Base-by-base conservation (phyloP, 2,329 filamentous ascomycete genomes). In the Colletotrichum sp. region DNA sequence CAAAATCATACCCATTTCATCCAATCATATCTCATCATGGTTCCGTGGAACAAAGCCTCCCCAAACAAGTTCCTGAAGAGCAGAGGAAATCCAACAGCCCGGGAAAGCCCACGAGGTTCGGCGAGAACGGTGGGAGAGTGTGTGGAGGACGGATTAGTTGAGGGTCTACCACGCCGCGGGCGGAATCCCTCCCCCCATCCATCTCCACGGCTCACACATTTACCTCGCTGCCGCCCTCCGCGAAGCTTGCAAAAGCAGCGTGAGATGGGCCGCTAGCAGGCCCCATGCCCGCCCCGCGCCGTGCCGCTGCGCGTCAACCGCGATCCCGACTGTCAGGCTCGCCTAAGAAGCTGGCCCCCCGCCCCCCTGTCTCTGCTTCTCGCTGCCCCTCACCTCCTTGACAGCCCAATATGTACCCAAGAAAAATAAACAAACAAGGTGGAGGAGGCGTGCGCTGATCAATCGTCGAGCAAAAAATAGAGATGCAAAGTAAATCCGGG, bases 11-110 rank as follows among this genome's bases (percentile, higher is more conserved):
- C 81, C 78, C 69, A 71, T 75, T 49, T 81, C 81, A 79, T 85
- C 89, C 89, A 91, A 91, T 91, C 89, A 91, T 88, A 85, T 86
- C 80, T 87, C 88, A 84, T 89, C 85, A 85, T 79, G 24, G 57
- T 81, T 59, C 86, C 85, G 83, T 88, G 84, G 86, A 87, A 87
- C 83, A 84, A 79, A 49, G 81, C 83, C 81, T 83, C 83, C 76
- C 75, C 69, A 49, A 32, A 68, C 49, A 63, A 62, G 49, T 10
- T 68, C 21, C 28, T 26, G 26, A 66, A 28, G 24, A 65, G 55
- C 30, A 62, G 26, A 18, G 39, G n/a, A 52, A 75, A 72, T 72
- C 39, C 63, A 49, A n/a, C 59, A 64, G 44, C 18, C 30, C 30
- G 30, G 30, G 26, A 8, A 59, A 62, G 12, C 39, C 57, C 63